Base-by-base conservation (phyloP, 495 filamentous ascomycete species). In the Neurospora sp. region DNA sequence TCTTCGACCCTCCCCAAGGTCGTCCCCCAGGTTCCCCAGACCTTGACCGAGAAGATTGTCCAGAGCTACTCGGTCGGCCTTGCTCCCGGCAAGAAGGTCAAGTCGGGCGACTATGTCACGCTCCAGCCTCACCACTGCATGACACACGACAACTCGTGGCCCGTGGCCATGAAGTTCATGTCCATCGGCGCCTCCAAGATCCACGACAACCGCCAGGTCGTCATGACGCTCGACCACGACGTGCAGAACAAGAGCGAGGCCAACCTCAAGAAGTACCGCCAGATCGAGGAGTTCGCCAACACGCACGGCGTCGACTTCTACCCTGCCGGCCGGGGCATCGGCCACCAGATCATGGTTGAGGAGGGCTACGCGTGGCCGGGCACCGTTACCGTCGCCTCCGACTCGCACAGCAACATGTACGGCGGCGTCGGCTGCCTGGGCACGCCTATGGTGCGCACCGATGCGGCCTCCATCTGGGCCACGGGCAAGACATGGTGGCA, bases 91-190 rank as follows among this genome's bases (percentile, higher is more conserved):
- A 96, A 97, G 81, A 82, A 84, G 38, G 92, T 94, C 72, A 85
- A 84, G 73, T 83, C 88, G 8, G 93, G 94, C 72, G 94, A 96
- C 85, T 97, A 94, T 85, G 89, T 98, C 68, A 93, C 89, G 0
- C 86, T 97, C 39, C 82, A 86, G 20, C 93, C 93, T 6, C 86
- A 92, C 72, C 84, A 86, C 35, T 92, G 91, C 83, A 96, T 97
- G 90, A 94, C 93, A 0, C 95, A 99, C 82, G 96, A 99, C 81
- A 98, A 99, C 82, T 90, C 90, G 0, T 96, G 90, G 91, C 93
- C 94, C 1, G 90, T 96, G 0, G 90, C 91, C 0, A 77, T 87
- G 65, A 97, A 99, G 81, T 96, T 94, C 84, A 91, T 93, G 89
- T 90, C 88, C 1, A 95, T 97, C 68, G 94, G 94, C n/a, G 94